Base-by-base conservation (phyloP, 192 early-diverging fungal genomes). In the Obelidium mucronatum region DNA sequence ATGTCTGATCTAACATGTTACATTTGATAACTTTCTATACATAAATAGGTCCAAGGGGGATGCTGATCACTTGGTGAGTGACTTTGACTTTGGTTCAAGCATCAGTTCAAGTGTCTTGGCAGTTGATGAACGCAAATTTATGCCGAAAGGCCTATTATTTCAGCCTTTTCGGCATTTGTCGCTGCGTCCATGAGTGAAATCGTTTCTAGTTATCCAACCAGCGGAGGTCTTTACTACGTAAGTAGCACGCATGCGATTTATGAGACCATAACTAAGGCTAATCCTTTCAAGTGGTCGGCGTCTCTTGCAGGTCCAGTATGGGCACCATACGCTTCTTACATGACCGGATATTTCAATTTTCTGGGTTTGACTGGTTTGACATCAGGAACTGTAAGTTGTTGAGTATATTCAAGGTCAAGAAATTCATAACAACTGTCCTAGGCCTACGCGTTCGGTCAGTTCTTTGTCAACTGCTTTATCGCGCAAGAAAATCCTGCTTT, bases 321-420 rank as follows among this genome's bases (percentile, higher is more conserved):
- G 74, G 74, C 74, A 8, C 74, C 74, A 4, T 76, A 48, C 36
- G 74, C 74, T 6, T 55, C 33, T 2, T 76, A 76, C 64, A 76
- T 76, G 63, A 76, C 74, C 33, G 74, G 74, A 67, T 76, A 76
- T 37, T 76, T 76, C 64, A 76, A 76, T 55, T 76, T 44, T 31
- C 40, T 76, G 3, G 74, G 74, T 13, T 64, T 76, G 31, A 36
- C 54, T 17, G 74, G 74, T 35, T 15, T 76, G 2, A 28, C 6
- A 37, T 51, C 62, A 5, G 74, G 74, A n/a, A 66, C 74, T 22
- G 69, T 71, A 37, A 36, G 72, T 26, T n/a, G n/a, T n/a, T n/a
- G n/a, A n/a, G n/a, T n/a, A n/a, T n/a, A n/a, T n/a, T n/a, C n/a
- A n/a, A n/a, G n/a, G n/a, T n/a, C n/a, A 19, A 34, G 19, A 53